Evolutionary conservation across 768 basidiomycete species (phyloP).

Genomic region (Leucocoprinus sp.): DNA sequence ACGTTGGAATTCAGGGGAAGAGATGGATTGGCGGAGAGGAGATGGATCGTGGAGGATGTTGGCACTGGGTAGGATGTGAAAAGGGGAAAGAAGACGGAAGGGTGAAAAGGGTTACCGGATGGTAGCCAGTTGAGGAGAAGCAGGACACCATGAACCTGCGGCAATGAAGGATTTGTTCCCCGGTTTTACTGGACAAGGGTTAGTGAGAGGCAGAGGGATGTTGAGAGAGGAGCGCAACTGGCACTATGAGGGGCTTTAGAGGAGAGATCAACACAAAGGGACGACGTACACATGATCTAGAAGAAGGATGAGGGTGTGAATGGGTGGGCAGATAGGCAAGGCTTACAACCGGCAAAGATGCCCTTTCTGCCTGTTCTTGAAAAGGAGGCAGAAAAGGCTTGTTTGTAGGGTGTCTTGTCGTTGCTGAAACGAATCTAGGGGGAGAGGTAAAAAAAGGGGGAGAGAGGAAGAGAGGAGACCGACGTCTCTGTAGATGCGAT

Average conservation of each 20-base stretch:
- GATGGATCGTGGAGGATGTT: slow-evolving; percentile 56
- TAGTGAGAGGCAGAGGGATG: no score
- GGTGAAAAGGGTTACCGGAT: slow-evolving; percentile 46
- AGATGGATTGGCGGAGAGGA: slow-evolving; percentile 61
- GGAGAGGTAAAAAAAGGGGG: not conserved
- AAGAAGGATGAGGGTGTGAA: not conserved
- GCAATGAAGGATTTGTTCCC: slow-evolving; percentile 67
- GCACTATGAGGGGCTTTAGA: no score
- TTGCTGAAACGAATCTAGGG: slow-evolving; percentile 79
- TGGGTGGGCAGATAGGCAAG: not conserved
- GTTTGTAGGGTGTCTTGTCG: slow-evolving; percentile 96
- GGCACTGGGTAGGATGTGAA: slow-evolving; percentile 26
- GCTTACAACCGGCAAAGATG: slow-evolving; percentile 78
- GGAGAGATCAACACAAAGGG: not conserved
- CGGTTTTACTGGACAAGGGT: slow-evolving; percentile 42
- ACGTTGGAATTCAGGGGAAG: slow-evolving; percentile 59
- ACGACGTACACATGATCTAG: slow-evolving; percentile 56
- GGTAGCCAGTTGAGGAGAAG: slow-evolving; percentile 67
- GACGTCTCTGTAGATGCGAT: slow-evolving; percentile 90
- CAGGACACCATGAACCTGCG: slow-evolving; percentile 74
- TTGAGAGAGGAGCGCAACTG: no score
- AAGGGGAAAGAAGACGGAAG: no score
- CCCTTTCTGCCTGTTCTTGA: slow-evolving; percentile 89
- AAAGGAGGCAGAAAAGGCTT: slow-evolving; percentile 69
- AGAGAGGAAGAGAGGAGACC: slow-evolving; percentile 14